Percentiles rank a stretch among this genome's conserved stretches.
phyloP scores from a whole-genome alignment of 805 yeast genomes.

The Schwanniomyces vanrijiae region DNA sequence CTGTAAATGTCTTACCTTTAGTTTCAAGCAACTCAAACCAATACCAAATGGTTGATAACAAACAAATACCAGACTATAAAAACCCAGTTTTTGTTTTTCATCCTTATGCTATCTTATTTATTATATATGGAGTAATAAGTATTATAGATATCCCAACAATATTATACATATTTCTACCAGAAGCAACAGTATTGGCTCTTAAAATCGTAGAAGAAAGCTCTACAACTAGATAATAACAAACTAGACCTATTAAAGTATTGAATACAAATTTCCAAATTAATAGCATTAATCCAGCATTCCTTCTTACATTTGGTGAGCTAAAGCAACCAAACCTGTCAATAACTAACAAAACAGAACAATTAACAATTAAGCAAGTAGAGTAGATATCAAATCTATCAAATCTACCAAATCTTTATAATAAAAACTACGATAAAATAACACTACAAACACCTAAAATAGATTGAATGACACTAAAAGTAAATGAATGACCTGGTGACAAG shows the following conservation, averaged over 20 bases:
- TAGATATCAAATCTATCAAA: constrained; percentile 34
- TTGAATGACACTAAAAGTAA: constrained; percentile 30
- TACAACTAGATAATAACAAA: constrained; percentile 35
- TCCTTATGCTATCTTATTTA: too few relatives aligned
- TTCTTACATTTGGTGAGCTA: constrained; percentile 22
- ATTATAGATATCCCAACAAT: constrained; percentile 34
- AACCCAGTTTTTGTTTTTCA: constrained; percentile 52
- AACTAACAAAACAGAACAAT: constrained; percentile 31
- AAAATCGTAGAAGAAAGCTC: constrained; percentile 41
- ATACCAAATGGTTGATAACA: constrained; percentile 17
- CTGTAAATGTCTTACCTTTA: constrained; percentile 35
- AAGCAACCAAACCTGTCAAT: constrained; percentile 39
- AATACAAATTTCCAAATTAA: constrained; percentile 24
- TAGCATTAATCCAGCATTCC: constrained; percentile 14
- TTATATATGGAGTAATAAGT: too few relatives aligned
- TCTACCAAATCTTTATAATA: constrained; percentile 39
- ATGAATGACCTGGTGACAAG: constrained; percentile 19
- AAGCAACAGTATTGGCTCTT: constrained; percentile 41
- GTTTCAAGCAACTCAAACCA: constrained; percentile 37
- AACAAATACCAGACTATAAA: constrained; percentile 41
- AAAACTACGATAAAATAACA: constrained; percentile 27
- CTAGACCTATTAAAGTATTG: constrained; percentile 27
- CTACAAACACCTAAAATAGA: constrained; percentile 33
- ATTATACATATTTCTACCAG: constrained; percentile 31
- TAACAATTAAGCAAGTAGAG: constrained; percentile 35